A percentile compares a stretch with the other conserved stretches of the same genome.
Conservation (phyloP, 1,284 basidiomycete species). For the Tilletia caries region DNA sequence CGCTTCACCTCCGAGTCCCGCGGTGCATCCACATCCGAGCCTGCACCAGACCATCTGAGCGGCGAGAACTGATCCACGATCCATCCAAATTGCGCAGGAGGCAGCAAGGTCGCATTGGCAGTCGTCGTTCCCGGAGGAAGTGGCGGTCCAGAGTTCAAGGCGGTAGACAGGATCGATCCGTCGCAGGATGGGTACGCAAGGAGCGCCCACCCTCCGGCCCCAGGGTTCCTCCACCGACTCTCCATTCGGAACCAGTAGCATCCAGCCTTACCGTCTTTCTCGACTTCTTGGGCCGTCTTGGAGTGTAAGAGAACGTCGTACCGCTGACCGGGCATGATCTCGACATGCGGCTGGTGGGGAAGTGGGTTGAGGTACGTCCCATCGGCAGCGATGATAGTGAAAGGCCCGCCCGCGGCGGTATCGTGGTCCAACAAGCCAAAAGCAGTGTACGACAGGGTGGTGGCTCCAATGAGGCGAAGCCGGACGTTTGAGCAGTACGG, state of each 20-base stretch:
- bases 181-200: conserved; percentile 17
- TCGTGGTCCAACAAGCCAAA: conserved; percentile 22
- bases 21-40: conserved; percentile 14
- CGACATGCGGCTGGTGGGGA: conserved; percentile 21
- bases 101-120: conserved; percentile 16
- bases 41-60: conserved; percentile 17
- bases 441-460: conserved; percentile 23
- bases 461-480: conserved; percentile 29
- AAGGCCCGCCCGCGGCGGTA: neutral
- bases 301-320: conserved; percentile 31
- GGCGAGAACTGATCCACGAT: conserved; percentile 20
- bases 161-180: neutral
- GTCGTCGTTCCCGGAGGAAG: neutral
- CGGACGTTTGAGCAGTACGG: conserved; percentile 34
- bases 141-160: neutral
- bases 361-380: conserved; percentile 29
- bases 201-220: conserved; percentile 17
- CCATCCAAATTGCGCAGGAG: conserved; percentile 31
- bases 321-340: conserved; percentile 37
- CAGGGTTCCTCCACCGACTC: conserved; percentile 25
- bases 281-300: conserved; percentile 20
- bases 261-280: conserved; percentile 23
- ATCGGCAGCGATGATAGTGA: conserved; percentile 42
- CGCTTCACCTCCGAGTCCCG: conserved; percentile 28
- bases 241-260: conserved; percentile 38